Conservation (phyloP, 169 alveolate species). For the Amoebophrya sp. region DNA sequence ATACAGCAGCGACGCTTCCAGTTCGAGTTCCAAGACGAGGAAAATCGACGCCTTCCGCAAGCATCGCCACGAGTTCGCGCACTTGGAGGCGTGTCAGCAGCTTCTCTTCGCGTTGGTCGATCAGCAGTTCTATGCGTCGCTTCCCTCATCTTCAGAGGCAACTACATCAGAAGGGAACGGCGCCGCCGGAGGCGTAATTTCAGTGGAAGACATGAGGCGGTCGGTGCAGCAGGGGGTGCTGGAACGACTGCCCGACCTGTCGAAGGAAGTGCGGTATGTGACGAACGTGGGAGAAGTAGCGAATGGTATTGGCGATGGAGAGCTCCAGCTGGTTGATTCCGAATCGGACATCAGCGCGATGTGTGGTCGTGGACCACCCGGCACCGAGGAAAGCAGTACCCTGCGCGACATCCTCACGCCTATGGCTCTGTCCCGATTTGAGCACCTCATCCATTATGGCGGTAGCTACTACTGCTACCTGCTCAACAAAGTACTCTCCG, state of each 20-base stretch:
- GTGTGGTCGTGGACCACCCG: too few species aligned
- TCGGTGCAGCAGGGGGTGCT: neutral
- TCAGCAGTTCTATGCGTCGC: slow-evolving; percentile 19
- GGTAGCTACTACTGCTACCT: slow-evolving; percentile 34
- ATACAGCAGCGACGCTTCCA: neutral
- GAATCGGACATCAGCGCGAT: too few species aligned
- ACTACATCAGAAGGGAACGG: too few species aligned
- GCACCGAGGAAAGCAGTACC: too few species aligned
- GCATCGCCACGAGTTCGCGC: neutral
- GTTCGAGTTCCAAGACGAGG: too few species aligned
- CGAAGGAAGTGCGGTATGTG: neutral
- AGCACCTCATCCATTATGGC: slow-evolving; percentile 36
- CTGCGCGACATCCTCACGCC: neutral
- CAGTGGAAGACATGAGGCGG: neutral
- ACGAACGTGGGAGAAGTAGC: too few species aligned
- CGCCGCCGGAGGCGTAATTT: neutral
- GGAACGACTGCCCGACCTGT: neutral
- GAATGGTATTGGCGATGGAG: too few species aligned
- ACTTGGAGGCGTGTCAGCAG: slow-evolving; percentile 24
- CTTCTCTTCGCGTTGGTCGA: slow-evolving; percentile 25
- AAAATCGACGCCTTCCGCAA: too few species aligned
- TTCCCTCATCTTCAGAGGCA: too few species aligned
- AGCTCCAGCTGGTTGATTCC: too few species aligned
- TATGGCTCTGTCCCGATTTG: slow-evolving; percentile 15
- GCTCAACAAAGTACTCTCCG: neutral